A percentile compares a stretch with the other conserved stretches of the same genome.
phyloP scores from a whole-genome alignment of 306 rosid species.

The Pterocarpus santalinus region DNA sequence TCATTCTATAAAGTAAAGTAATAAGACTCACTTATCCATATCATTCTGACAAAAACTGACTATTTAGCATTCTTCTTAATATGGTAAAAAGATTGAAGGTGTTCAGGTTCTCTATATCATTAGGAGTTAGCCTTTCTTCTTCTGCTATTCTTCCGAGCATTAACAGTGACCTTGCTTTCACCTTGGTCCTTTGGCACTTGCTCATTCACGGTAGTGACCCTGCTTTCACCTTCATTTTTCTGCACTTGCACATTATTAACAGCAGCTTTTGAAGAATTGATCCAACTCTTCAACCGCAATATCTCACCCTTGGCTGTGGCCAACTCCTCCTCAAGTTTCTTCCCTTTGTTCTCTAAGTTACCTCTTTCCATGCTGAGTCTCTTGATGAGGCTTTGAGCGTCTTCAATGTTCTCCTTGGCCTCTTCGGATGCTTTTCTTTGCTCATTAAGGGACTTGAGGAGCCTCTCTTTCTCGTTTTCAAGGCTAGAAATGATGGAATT shows the following conservation, averaged over 20 bases:
- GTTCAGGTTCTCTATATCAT: conserved; percentile 38
- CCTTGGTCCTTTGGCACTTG: conserved; percentile 41
- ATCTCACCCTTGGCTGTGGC: conserved; percentile 86
- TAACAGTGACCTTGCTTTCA: conserved; percentile 44
- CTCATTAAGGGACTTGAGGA: conserved; percentile 63
- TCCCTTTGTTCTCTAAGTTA: conserved; percentile 68
- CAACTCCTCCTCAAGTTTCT: conserved; percentile 75
- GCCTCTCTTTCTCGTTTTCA: conserved; percentile 77
- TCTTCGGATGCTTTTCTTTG: conserved; percentile 67
- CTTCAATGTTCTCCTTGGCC: conserved; percentile 81
- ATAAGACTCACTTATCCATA: background rate
- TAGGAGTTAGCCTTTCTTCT: conserved; percentile 53
- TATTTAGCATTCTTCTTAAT: background rate
- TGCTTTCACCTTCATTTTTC: conserved; percentile 24
- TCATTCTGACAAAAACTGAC: background rate
- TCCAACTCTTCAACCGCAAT: conserved; percentile 51
- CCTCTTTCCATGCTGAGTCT: conserved; percentile 77
- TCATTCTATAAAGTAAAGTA: background rate
- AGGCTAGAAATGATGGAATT: conserved; percentile 63
- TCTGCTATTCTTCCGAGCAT: conserved; percentile 43
- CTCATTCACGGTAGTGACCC: conserved; percentile 46
- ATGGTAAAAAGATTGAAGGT: background rate
- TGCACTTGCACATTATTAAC: conserved; percentile 36
- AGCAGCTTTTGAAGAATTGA: conserved; percentile 46
- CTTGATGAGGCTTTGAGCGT: conserved; percentile 78